A percentile compares a stretch with the other conserved stretches of the same genome.
Conservation (phyloP, 192 early-diverging fungal genomes). For the Gryganskiella cystojenkinii region DNA sequence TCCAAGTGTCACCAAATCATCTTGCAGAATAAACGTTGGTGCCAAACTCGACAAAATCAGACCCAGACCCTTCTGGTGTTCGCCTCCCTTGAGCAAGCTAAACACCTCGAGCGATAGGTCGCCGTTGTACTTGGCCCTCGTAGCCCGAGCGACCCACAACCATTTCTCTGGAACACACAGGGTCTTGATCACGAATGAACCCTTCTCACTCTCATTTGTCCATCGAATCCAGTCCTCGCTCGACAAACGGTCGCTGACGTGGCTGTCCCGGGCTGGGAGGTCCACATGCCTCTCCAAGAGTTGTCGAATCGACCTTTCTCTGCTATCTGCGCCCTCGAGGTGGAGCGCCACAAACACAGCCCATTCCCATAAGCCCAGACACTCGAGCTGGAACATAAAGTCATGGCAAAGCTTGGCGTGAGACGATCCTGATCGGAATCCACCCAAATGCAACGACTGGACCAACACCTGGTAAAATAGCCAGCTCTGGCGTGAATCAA, state of each 20-base stretch:
- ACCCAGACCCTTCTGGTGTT: slow-evolving; percentile 56
- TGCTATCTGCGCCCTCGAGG: slow-evolving; percentile 58
- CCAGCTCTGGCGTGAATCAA: slow-evolving; percentile 79
- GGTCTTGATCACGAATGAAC: slow-evolving; percentile 66
- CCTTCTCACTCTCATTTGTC: slow-evolving; percentile 17
- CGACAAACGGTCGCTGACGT: slow-evolving; percentile 12
- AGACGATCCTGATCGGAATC: slow-evolving; percentile 23
- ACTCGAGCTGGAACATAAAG: slow-evolving; percentile 79
- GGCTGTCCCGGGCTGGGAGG: slow-evolving; percentile 1
- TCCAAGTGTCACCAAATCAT: slow-evolving; percentile 54
- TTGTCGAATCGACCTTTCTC: slow-evolving; percentile 58
- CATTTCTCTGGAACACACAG: slow-evolving; percentile 73
- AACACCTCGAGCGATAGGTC: slow-evolving; percentile 51
- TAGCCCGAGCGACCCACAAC: slow-evolving; percentile 55
- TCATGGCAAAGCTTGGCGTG: slow-evolving; percentile 67
- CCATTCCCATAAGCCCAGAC: slow-evolving; percentile 86
- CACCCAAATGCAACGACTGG: slow-evolving; percentile 15
- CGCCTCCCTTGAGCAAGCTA: slow-evolving; percentile 59
- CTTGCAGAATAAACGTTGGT: slow-evolving; percentile 61
- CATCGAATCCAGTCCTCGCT: neutral
- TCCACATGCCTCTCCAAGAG: slow-evolving; percentile 28
- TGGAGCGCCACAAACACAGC: slow-evolving; percentile 81
- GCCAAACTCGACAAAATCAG: slow-evolving; percentile 66
- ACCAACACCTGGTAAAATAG: slow-evolving; percentile 60
- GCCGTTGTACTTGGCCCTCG: slow-evolving; percentile 61